A percentile compares a stretch with the other conserved stretches of the same genome.
Evolutionary conservation across 2,329 filamentous ascomycete genomes (phyloP).

Genomic region (Xylaria sp.): DNA sequence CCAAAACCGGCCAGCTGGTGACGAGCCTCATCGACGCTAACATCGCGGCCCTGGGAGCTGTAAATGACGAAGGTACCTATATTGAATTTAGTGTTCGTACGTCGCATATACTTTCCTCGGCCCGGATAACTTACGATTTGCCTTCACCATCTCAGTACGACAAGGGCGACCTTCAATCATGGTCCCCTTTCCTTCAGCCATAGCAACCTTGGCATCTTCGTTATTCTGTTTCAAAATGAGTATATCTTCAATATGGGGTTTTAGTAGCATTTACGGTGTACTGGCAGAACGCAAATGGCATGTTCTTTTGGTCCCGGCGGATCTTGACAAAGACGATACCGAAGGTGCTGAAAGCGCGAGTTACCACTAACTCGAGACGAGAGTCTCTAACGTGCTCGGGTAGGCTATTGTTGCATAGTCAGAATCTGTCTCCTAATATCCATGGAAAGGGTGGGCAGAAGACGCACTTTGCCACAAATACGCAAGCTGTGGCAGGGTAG

Average conservation of each 20-base stretch:
- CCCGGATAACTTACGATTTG: slow-evolving; percentile 51
- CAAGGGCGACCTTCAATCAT: slow-evolving; percentile 59
- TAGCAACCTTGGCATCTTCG: slow-evolving; percentile 52
- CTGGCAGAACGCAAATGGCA: slow-evolving; percentile 68
- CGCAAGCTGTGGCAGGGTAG: slow-evolving; percentile 59
- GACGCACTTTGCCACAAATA: slow-evolving; percentile 69
- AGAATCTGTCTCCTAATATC: background rate
- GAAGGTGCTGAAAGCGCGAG: slow-evolving; percentile 53
- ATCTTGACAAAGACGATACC: slow-evolving; percentile 66
- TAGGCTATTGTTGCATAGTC: slow-evolving; percentile 45
- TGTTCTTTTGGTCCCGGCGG: slow-evolving; percentile 57
- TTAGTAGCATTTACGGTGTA: slow-evolving; percentile 54
- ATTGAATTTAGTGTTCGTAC: slow-evolving; percentile 26
- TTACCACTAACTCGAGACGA: slow-evolving; percentile 56
- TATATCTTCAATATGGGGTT: background rate
- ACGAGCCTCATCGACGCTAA: slow-evolving; percentile 48
- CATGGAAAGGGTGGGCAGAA: background rate
- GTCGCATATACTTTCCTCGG: background rate
- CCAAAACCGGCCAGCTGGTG: slow-evolving; percentile 49
- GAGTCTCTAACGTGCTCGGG: slow-evolving; percentile 52
- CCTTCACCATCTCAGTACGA: slow-evolving; percentile 62
- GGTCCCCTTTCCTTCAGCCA: slow-evolving; percentile 49
- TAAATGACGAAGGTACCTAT: slow-evolving; percentile 55
- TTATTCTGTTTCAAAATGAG: slow-evolving; percentile 46
- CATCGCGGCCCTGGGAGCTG: slow-evolving; percentile 39